Conservation (phyloP, 1,284 basidiomycete species). For the Sporisorium scitamineum region DNA sequence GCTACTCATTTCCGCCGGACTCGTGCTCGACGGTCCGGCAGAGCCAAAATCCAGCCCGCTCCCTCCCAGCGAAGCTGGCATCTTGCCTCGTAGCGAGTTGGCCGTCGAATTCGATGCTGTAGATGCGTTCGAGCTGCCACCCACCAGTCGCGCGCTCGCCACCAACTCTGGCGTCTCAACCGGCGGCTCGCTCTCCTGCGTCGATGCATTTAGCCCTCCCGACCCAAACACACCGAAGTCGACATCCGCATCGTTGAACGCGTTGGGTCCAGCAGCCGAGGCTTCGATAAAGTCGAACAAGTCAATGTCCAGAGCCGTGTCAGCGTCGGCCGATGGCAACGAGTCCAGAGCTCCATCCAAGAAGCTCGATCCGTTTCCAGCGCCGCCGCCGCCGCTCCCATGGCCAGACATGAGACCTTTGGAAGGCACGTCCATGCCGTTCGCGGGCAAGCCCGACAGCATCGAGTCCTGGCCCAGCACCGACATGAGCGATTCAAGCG, state of each 20-base stretch:
- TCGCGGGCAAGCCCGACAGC: conserved; percentile 30
- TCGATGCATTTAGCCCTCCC: conserved; percentile 37
- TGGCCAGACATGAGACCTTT: conserved; percentile 21
- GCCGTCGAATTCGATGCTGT: conserved; percentile 47
- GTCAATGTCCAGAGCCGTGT: conserved; percentile 50
- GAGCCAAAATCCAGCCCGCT: conserved; percentile 58
- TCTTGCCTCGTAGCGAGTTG: conserved; percentile 43
- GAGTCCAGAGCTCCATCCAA: conserved; percentile 34
- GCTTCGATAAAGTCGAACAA: conserved; percentile 61
- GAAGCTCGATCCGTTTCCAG: conserved; percentile 23
- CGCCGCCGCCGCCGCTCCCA: conserved; percentile 6
- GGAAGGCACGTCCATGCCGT: conserved; percentile 20
- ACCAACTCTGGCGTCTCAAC: conserved; percentile 56
- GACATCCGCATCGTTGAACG: conserved; percentile 49
- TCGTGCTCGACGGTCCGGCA: conserved; percentile 57
- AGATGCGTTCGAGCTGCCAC: conserved; percentile 46
- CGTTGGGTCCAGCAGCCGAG: conserved; percentile 49
- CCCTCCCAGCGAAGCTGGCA: conserved; percentile 35
- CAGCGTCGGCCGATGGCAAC: conserved; percentile 48
- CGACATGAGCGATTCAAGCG: conserved; percentile 51
- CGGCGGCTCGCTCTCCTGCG: conserved; percentile 48
- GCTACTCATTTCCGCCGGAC: conserved; percentile 58
- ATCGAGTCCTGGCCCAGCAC: conserved; percentile 50
- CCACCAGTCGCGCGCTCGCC: conserved; percentile 41
- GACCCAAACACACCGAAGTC: conserved; percentile 52